These are phyloP conservation scores for Exsudoporus floridanus DNA, from an alignment of 1,284 basidiomycete species.

Conservation along the genomic window DNA sequence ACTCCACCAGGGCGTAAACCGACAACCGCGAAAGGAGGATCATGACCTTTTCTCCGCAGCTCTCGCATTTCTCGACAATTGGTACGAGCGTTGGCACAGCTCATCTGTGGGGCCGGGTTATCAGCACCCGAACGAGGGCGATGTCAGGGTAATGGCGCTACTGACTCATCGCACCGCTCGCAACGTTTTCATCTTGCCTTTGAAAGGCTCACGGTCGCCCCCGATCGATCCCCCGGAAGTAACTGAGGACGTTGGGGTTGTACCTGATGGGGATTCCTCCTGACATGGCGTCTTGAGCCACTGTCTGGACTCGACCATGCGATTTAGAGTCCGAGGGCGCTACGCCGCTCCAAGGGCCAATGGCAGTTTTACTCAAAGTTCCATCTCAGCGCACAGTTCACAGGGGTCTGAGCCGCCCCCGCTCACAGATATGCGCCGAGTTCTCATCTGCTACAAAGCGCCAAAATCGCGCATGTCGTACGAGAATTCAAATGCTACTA, in stretches of 20 bases:
- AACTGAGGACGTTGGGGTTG: neutral
- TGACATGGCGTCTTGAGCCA: neutral
- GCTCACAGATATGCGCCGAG: neutral
- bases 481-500: too few relatives aligned
- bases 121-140: too few relatives aligned
- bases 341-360: conserved; percentile 6
- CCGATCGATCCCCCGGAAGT: neutral
- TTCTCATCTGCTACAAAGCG: too few relatives aligned
- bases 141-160: too few relatives aligned
- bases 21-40: neutral
- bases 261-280: neutral
- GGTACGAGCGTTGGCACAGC: neutral
- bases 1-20: neutral
- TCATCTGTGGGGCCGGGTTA: neutral
- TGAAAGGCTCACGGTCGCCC: neutral
- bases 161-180: too few relatives aligned
- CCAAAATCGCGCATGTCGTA: conserved; percentile 2
- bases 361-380: conserved; percentile 9
- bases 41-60: neutral
- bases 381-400: neutral
- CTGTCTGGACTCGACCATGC: neutral
- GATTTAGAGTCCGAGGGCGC: conserved; percentile 1
- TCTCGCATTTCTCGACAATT: neutral
- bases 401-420: too few relatives aligned
- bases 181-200: neutral